phyloP scores from a whole-genome alignment of 2,329 filamentous ascomycete genomes.

The Camillea tinctor region DNA sequence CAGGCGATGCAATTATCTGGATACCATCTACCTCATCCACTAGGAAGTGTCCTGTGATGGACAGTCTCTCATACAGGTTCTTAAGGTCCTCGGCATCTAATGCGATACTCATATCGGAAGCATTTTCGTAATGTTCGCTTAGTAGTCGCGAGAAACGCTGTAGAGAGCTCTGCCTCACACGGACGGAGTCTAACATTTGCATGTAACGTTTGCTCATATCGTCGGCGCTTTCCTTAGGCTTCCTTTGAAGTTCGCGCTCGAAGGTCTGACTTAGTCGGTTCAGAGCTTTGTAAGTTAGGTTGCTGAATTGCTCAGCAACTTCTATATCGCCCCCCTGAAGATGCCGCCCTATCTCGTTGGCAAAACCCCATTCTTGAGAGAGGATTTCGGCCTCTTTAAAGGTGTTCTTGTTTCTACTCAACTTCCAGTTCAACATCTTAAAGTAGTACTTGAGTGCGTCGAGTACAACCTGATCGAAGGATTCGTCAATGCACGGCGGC shows the following conservation, averaged over 20 bases:
- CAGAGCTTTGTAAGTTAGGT: slow-evolving; percentile 88
- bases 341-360: slow-evolving; percentile 86
- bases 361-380: slow-evolving; percentile 97
- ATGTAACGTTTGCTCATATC: slow-evolving; percentile 99
- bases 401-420: slow-evolving; percentile 96
- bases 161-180: slow-evolving; percentile 91
- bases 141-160: slow-evolving; percentile 92
- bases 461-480: slow-evolving; percentile 87
- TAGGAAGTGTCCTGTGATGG: slow-evolving; percentile 82
- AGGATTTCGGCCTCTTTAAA: slow-evolving; percentile 98
- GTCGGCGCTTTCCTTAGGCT: slow-evolving; percentile 75
- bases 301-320: slow-evolving; percentile 95
- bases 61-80: slow-evolving; percentile 76
- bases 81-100: slow-evolving; percentile 65
- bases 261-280: slow-evolving; percentile 87
- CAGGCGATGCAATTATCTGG: slow-evolving; percentile 81
- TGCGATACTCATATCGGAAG: slow-evolving; percentile 89
- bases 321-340: slow-evolving; percentile 94
- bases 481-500: slow-evolving; percentile 93
- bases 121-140: slow-evolving; percentile 93
- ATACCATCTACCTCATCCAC: slow-evolving; percentile 78
- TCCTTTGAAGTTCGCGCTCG: slow-evolving; percentile 82
- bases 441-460: slow-evolving; percentile 98
- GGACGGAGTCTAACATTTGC: slow-evolving; percentile 89
- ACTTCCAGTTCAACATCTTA: slow-evolving; percentile 97